Evolutionary conservation across 805 yeast species (phyloP).

Genomic region (Vanderwaltozyma yarrowii): DNA sequence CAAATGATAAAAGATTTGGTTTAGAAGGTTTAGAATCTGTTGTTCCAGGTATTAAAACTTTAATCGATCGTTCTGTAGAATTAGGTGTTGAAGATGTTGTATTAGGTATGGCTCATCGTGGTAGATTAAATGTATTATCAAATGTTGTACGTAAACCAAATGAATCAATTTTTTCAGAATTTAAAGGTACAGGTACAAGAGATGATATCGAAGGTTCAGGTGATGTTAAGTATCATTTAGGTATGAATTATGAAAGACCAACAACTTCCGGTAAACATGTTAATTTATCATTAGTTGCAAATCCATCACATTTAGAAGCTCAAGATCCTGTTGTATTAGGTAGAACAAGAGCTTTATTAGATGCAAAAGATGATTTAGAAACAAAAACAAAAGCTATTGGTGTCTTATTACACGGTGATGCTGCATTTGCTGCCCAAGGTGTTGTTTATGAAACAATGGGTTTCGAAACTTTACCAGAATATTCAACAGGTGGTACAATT

Average conservation of each 20-base stretch:
- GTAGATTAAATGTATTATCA: slow-evolving; percentile 94
- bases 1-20: slow-evolving; percentile 97
- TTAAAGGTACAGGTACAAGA: slow-evolving; percentile 68
- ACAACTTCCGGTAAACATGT: slow-evolving; percentile 97
- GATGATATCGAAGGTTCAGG: slow-evolving; percentile 85
- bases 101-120: slow-evolving; percentile 99
- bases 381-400: slow-evolving; percentile 80
- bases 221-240: slow-evolving; percentile 97
- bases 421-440: slow-evolving; percentile 99
- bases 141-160: slow-evolving; percentile 98
- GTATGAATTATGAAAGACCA: slow-evolving; percentile 99
- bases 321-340: slow-evolving; percentile 99
- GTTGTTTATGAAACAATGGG: slow-evolving; percentile 98
- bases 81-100: slow-evolving; percentile 91
- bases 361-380: slow-evolving; percentile 79
- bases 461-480: slow-evolving; percentile 82
- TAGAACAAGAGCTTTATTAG: slow-evolving; percentile 92
- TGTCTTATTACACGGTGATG: slow-evolving; percentile 95
- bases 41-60: slow-evolving; percentile 93
- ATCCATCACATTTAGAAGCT: slow-evolving; percentile 98
- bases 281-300: slow-evolving; percentile 91
- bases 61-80: slow-evolving; percentile 89
- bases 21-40: slow-evolving; percentile 96
- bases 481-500: slow-evolving; percentile 96
- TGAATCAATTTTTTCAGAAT: slow-evolving; percentile 94